Evolutionary conservation across 192 early-diverging fungal species (phyloP), one percentile per base, ranked within the genome.

Genomic region (Umbelopsis ramanniana): DNA sequence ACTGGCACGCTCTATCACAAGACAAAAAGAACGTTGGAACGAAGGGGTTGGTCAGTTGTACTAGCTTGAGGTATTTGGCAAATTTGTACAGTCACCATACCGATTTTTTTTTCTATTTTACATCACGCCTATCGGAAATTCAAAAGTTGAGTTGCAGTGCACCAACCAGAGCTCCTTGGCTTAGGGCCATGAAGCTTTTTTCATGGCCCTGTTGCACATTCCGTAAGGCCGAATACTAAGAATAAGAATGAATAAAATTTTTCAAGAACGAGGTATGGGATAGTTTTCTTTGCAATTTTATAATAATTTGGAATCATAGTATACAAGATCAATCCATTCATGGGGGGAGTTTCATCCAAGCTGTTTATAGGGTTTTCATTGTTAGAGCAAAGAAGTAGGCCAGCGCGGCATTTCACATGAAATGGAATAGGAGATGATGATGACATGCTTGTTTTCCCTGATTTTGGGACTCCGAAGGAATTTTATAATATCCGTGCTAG

Each of bases 321-420:
- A 26, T 24, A 14, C 22, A 26, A 54, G 21, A 24, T 26, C 23
- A 10, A 3, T 5, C 5, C 11, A 14, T 52, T 29, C 11, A 22
- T 54, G 22, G n/a, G 57, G 57, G 57, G 33, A 37, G 29, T 15
- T 17, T 19, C 9, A 29, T 19, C 33, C 33, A 17, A 29, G 26
- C 57, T 63, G 57, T 63, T 35, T 63, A 63, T 63, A 43, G 57
- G 57, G 57, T 63, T 63, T 63, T 63, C 57, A 63, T 63, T 63
- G 57, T 63, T 63, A 63, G 23, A 14, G 57, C 29, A 19, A 29
- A 63, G 26, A 29, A 33, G 19, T 12, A 17, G 33, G 14, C 14
- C 23, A 63, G 33, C 1, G 21, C 57, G 10, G 33, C 26, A 63
- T 63, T 37, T 63, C 57, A 63, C 57, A 63, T 63, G 57, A 26